Base-by-base conservation (phyloP, 306 rosid genomes). In the Cucurbita pepo region DNA sequence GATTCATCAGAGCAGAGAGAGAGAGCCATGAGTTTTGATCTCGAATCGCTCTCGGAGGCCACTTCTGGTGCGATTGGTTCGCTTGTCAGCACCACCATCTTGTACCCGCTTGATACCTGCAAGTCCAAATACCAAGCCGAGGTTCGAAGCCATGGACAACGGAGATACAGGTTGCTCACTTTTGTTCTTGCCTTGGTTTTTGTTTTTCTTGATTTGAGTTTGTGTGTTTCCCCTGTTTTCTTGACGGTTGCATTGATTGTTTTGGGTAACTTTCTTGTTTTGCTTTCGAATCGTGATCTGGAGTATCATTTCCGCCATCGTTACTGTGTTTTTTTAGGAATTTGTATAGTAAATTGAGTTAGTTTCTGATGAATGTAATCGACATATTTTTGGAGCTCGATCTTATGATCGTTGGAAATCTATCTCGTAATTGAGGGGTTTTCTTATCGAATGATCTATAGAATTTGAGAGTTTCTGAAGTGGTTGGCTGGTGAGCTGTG, bases 21-120 rank as follows among this genome's bases (percentile, higher is more conserved):
- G 13, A 14, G 45, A 51, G 70, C 65, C 74, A 88, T 86, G 97
- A 83, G 80, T 60, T 69, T 86, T 85, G 97, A 95, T 89, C 90
- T 95, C 72, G 93, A 95, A 82, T 95, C 99, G 0, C 70, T 95
- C 71, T 90, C 99, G 3, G 99, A 95, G 84, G 99, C 99, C 9
- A 91, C 99, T 53, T 95, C 99, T 3, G 99, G 99, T 6, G 99
- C 99, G 77, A 81, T 95, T 56, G 99, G 99, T 79, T 95, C 99
- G 69, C 79, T 95, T 13, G 15, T 91, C 25, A 95, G 99, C 88
- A 91, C 97, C 72, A 89, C 97, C 79, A 78, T 95, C 74, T 81
- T 95, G 71, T 95, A 95, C 83, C 99, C 99, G 0, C 95, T 95
- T 14, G 99, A 95, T 74, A 95, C 96, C 56, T 91, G 97, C 82